Conservation (phyloP, 139 green algal species). For the Monoraphidium neglectum region DNA sequence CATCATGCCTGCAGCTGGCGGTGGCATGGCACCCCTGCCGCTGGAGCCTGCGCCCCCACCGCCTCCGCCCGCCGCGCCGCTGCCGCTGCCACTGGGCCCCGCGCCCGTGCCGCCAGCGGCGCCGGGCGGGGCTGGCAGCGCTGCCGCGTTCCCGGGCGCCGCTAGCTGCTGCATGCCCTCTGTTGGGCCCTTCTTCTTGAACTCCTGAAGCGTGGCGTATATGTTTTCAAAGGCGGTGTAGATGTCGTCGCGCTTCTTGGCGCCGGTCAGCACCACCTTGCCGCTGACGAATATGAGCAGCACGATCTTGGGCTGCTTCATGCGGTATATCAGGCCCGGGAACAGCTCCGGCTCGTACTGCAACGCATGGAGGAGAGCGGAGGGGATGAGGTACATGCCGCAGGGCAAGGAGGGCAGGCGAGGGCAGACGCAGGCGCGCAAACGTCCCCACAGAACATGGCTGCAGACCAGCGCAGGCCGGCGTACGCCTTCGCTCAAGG, state of each 20-base stretch:
- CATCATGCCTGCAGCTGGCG: background rate
- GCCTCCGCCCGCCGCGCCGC: background rate
- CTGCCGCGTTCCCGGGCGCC: background rate
- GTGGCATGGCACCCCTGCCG: background rate
- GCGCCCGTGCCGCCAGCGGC: conserved; percentile 11
- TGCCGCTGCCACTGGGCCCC: background rate
- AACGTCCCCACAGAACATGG: no score
- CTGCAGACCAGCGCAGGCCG: no score
- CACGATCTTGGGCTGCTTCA: conserved; percentile 98
- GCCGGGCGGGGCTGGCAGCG: background rate
- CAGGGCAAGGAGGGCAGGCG: no score
- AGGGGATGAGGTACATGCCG: no score
- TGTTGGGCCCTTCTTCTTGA: conserved; percentile 76
- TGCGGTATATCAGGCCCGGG: conserved; percentile 98
- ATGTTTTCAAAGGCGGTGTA: conserved; percentile 98
- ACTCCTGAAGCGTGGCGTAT: conserved; percentile 94
- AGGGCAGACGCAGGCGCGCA: no score
- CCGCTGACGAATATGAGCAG: conserved; percentile 99
- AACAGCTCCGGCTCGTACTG: conserved; percentile 99
- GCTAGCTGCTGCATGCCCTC: background rate
- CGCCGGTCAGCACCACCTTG: conserved; percentile 87
- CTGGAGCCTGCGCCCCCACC: background rate
- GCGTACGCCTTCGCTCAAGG: no score
- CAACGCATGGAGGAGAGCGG: background rate
- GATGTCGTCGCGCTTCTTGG: conserved; percentile 94